Base-by-base conservation (phyloP, 2,329 filamentous ascomycete species). In the Hirsutella thompsonii region DNA sequence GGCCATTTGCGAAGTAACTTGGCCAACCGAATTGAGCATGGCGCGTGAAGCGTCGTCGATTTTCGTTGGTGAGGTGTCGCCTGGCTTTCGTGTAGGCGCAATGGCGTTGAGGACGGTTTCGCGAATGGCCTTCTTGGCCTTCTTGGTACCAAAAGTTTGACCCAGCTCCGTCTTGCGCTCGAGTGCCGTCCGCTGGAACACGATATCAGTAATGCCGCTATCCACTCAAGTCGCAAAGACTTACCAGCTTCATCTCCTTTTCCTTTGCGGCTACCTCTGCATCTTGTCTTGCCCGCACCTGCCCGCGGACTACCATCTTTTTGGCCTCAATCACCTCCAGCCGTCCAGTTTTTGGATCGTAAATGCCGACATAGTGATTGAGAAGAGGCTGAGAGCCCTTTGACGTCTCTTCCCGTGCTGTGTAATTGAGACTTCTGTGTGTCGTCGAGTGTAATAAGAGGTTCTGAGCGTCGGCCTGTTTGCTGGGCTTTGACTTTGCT, bases 101-200 rank as follows among this genome's bases (percentile, higher is more conserved):
- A 90, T 86, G 16, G 82, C 81, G 54, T 89, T 88, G 51, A 83
- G 71, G 2, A 78, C 77, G 47, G 74, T 69, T 42, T 79, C 74
- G 21, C 72, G 69, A 49, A 92, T 77, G 1, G 77, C 81, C 63
- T 89, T 90, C 68, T 80, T 83, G 19, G 85, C 82, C 62, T 89
- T 90, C 66, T 85, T 88, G 20, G 84, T 90, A 57, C 86, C 86
- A 53, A 93, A 93, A 26, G 81, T 78, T 51, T 83, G 72, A 33
- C 83, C 83, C 11, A 93, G 76, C 2, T 80, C 75, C 50, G 78
- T 80, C 50, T 75, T 76, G 54, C 74, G 73, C 21, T 81, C 74
- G 51, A 72, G 64, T 52, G 72, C 72, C 36, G 66, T 72, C 76
- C 80, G 50, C 16, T 44, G 30, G 19, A 26, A 13, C 14, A n/a